Conservation (phyloP, 352 stramenopile genomes). For the Phytophthora tubulina region DNA sequence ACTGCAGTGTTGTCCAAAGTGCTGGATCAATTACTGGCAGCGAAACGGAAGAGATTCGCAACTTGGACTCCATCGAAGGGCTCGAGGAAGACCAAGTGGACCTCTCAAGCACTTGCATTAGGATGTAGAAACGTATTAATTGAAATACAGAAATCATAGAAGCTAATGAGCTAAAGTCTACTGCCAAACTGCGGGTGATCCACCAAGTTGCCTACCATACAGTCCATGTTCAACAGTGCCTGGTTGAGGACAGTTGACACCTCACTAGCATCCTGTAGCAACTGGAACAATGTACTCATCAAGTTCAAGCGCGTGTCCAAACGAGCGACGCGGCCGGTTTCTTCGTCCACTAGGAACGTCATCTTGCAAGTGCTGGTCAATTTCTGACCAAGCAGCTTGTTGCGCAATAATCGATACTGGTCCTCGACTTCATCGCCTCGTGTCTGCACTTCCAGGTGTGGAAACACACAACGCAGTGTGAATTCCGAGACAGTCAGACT, state of each 20-base stretch:
- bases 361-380: conserved; percentile 13
- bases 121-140: conserved; percentile 25
- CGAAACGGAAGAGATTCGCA: conserved; percentile 17
- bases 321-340: conserved; percentile 14
- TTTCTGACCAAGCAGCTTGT: conserved; percentile 16
- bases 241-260: conserved; percentile 1
- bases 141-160: not conserved
- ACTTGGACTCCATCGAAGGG: conserved; percentile 30
- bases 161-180: not conserved
- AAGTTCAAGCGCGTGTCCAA: conserved; percentile 10
- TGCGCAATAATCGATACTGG: not conserved
- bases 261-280: not conserved
- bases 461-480: conserved; percentile 23
- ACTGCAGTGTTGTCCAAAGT: not conserved
- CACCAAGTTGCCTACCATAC: not conserved
- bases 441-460: conserved; percentile 8
- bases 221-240: conserved; percentile 1
- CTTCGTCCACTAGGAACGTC: conserved; percentile 16
- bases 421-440: not conserved
- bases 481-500: conserved; percentile 17
- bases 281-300: conserved; percentile 7
- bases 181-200: not conserved
- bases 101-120: conserved; percentile 22
- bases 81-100: conserved; percentile 18
- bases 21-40: conserved; percentile 10